Percentiles rank a stretch among this genome's conserved stretches.
These are phyloP conservation scores for Picea abies DNA, from an alignment of 83 land plant genomes.

Conservation along the genomic window DNA sequence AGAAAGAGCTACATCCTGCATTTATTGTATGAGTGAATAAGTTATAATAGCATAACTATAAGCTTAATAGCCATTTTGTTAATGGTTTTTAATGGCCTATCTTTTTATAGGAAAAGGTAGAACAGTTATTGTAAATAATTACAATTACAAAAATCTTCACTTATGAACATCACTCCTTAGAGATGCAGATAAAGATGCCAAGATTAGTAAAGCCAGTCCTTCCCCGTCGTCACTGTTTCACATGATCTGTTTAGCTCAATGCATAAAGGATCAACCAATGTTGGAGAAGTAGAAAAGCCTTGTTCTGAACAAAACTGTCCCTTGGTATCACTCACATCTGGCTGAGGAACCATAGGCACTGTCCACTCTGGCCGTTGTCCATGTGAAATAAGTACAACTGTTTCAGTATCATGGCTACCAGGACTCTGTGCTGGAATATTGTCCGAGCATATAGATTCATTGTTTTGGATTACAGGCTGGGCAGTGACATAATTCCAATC, in stretches of 20 bases:
- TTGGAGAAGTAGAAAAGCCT: not conserved
- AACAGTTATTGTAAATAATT: too few species aligned
- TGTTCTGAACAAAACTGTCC: slow-evolving; percentile 10
- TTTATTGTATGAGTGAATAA: too few species aligned
- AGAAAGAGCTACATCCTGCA: too few species aligned
- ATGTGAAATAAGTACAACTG: not conserved
- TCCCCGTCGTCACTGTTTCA: slow-evolving; percentile 2
- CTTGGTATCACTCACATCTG: not conserved
- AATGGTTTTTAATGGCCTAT: too few species aligned
- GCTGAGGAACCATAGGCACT: not conserved
- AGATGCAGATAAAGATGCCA: too few species aligned
- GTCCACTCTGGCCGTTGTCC: slow-evolving; percentile 5
- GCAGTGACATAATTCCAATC: not conserved
- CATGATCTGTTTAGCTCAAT: slow-evolving; percentile 12
- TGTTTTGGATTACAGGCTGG: not conserved
- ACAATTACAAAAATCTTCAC: too few species aligned
- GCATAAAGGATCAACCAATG: not conserved
- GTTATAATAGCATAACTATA: too few species aligned
- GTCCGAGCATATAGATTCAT: not conserved
- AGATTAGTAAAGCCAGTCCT: not conserved
- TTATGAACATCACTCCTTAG: too few species aligned
- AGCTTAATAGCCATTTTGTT: too few species aligned
- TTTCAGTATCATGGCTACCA: not conserved
- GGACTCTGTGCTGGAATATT: not conserved
- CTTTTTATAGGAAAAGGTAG: too few species aligned